Percentiles rank a stretch among this genome's conserved stretches.
Evolutionary conservation across 345 rosid genomes (phyloP).

Genomic region (Euphorbia tirucalli): DNA sequence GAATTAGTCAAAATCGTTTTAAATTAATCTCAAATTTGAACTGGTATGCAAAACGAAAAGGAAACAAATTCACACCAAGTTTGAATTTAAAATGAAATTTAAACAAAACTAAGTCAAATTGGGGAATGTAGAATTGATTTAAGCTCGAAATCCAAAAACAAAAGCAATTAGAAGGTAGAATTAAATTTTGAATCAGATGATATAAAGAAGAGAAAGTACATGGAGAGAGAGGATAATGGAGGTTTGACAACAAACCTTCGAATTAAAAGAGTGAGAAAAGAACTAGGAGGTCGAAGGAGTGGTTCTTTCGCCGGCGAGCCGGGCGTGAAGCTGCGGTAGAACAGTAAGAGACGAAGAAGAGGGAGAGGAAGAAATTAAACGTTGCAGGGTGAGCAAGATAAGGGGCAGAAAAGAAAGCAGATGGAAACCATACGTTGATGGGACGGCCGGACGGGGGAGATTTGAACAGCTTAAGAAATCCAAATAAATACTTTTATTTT

Average conservation of each 20-base stretch:
- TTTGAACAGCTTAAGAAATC: no score
- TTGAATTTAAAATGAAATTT: background rate
- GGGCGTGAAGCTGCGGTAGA: background rate
- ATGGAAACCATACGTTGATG: background rate
- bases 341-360: background rate
- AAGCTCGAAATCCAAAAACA: background rate
- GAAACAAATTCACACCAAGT: background rate
- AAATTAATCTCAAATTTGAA: background rate
- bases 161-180: background rate
- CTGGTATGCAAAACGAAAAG: background rate
- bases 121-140: background rate
- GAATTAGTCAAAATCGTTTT: background rate
- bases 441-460: background rate
- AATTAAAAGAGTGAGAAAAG: background rate
- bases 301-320: background rate
- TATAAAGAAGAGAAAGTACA: background rate
- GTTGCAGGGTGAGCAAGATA: background rate
- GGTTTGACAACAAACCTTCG: background rate
- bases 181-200: background rate
- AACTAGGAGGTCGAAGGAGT: background rate
- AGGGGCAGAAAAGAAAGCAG: background rate
- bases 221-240: background rate
- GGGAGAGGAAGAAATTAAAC: background rate
- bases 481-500: no score
- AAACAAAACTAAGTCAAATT: background rate